Evolutionary conservation across 306 rosid genomes (phyloP).

Genomic region (Castanea crenata): DNA sequence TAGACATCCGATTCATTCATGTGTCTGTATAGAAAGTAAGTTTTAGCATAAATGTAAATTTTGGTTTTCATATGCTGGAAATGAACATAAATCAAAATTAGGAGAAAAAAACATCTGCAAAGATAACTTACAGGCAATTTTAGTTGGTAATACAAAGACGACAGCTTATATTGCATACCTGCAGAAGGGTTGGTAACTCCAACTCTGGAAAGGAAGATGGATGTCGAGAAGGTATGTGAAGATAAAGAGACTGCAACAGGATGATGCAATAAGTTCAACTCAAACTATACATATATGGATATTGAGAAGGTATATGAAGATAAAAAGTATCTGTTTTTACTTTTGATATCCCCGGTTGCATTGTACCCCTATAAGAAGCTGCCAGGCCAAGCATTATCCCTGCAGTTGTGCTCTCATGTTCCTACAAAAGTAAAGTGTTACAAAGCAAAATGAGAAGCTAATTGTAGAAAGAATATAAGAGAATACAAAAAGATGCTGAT

Average conservation of each 20-base stretch:
- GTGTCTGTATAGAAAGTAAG: neutral
- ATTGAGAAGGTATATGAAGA: too few species aligned
- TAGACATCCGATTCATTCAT: neutral
- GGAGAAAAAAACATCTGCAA: neutral
- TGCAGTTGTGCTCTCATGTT: conserved; percentile 91
- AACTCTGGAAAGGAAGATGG: conserved; percentile 86
- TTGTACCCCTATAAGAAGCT: conserved; percentile 90
- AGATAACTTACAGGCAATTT: neutral
- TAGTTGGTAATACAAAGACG: neutral
- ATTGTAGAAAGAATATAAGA: conserved; percentile 21
- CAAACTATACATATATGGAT: neutral
- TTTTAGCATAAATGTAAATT: neutral
- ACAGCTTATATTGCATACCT: conserved; percentile 53
- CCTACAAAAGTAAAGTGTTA: conserved; percentile 46
- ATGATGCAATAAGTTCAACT: conserved; percentile 27
- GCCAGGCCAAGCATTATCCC: conserved; percentile 97
- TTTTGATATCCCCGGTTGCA: conserved; percentile 94
- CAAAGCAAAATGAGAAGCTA: conserved; percentile 21
- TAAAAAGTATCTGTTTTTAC: conserved; percentile 30
- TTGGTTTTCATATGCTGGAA: neutral
- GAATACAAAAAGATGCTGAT: neutral
- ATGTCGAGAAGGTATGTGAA: conserved; percentile 87
- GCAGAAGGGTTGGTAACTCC: conserved; percentile 89
- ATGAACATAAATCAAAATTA: neutral
- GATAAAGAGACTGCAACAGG: conserved; percentile 66